Percentiles rank a stretch among this genome's conserved stretches.
Evolutionary conservation across 495 filamentous ascomycete species (phyloP).

Genomic region (Entonaema liquescens): DNA sequence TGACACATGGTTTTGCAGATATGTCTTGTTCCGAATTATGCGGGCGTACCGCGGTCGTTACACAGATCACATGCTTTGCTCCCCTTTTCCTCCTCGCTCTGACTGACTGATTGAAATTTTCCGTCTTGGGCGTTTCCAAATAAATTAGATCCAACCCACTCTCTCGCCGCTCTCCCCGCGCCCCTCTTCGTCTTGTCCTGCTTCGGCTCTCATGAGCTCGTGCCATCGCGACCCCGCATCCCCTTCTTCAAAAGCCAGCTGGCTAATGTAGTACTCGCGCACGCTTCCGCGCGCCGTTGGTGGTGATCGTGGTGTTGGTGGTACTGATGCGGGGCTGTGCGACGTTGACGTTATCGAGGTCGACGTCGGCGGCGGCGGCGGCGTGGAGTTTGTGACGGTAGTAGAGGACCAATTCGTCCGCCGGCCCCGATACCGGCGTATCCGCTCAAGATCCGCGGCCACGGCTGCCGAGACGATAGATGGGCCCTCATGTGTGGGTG

Average conservation of each 20-base stretch:
- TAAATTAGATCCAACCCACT: slow-evolving; percentile 21
- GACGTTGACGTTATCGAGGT: not conserved
- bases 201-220: not conserved
- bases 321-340: not conserved
- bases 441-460: slow-evolving; percentile 32
- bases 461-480: slow-evolving; percentile 13
- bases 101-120: too few species aligned
- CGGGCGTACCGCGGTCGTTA: not conserved
- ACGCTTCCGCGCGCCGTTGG: not conserved
- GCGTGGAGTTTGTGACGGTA: not conserved
- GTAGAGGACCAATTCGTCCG: slow-evolving; percentile 12
- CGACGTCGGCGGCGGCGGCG: not conserved
- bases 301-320: not conserved
- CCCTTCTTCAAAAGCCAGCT: slow-evolving; percentile 24
- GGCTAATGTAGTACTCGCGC: slow-evolving; percentile 24
- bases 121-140: not conserved
- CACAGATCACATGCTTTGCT: not conserved
- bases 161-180: not conserved
- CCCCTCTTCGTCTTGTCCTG: not conserved
- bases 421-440: slow-evolving; percentile 27
- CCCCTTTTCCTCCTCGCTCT: too few species aligned
- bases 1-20: not conserved
- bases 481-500: not conserved
- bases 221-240: slow-evolving; percentile 1
- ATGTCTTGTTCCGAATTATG: not conserved